These are phyloP conservation scores for Hemileccinum impolitum DNA, from an alignment of 768 basidiomycete genomes.

Conservation along the genomic window DNA sequence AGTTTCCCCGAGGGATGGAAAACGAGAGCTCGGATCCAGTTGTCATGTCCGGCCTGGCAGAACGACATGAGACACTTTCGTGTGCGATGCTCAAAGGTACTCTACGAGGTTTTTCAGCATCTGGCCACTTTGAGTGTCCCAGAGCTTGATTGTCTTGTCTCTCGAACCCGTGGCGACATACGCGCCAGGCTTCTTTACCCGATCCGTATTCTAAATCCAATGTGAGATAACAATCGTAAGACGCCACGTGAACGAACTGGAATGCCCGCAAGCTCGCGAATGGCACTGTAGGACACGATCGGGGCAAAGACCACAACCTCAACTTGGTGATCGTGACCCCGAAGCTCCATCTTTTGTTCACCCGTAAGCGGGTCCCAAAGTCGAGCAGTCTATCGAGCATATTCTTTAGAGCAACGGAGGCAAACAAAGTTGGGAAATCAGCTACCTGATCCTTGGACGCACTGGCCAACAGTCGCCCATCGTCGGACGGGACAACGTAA, in stretches of 20 bases:
- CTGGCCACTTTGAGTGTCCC: slow-evolving; percentile 85
- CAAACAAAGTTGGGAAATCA: neutral
- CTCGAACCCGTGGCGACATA: slow-evolving; percentile 82
- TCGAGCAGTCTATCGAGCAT: slow-evolving; percentile 57
- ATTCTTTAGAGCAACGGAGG: neutral
- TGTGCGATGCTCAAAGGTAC: slow-evolving; percentile 5
- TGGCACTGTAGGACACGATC: slow-evolving; percentile 64
- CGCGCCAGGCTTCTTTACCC: slow-evolving; percentile 44
- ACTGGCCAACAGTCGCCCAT: slow-evolving; percentile 72
- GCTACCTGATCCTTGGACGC: slow-evolving; percentile 86
- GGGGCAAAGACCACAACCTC: slow-evolving; percentile 84
- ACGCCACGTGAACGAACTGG: slow-evolving; percentile 43
- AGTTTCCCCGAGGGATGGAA: slow-evolving; percentile 91
- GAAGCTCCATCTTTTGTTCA: slow-evolving; percentile 75
- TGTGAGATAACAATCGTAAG: slow-evolving; percentile 5
- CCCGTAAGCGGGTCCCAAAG: slow-evolving; percentile 73
- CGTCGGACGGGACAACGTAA: slow-evolving; percentile 57
- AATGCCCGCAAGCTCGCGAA: slow-evolving; percentile 73
- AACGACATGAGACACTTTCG: slow-evolving; percentile 7
- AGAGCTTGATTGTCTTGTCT: slow-evolving; percentile 90
- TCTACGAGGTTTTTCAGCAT: slow-evolving; percentile 71
- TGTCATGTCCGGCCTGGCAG: slow-evolving; percentile 74
- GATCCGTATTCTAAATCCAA: slow-evolving; percentile 46
- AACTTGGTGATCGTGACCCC: slow-evolving; percentile 86
- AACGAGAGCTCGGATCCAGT: slow-evolving; percentile 84